These are phyloP conservation scores for Nannizzia gypsea DNA, from an alignment of 2,329 filamentous ascomycete genomes.

Conservation along the genomic window DNA sequence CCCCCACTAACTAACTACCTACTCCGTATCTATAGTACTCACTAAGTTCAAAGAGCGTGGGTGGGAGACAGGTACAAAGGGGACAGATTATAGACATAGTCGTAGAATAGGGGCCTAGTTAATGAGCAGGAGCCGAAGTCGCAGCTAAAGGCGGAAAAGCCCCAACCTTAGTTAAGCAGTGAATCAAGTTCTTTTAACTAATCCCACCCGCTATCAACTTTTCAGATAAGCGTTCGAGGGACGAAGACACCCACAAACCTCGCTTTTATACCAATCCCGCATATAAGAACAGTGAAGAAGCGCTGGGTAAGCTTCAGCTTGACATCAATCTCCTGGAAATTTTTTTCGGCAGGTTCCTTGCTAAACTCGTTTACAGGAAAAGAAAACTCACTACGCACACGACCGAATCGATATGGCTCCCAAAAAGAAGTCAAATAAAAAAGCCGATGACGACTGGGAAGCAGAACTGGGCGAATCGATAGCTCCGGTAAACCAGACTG, in stretches of 20 bases:
- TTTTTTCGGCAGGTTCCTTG: background rate
- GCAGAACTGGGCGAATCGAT: constrained; percentile 71
- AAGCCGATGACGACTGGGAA: constrained; percentile 90
- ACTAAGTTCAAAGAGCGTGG: too few relatives aligned
- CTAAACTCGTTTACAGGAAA: background rate
- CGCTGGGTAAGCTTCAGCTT: background rate
- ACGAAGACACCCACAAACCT: background rate
- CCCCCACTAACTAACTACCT: too few relatives aligned
- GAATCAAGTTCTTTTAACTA: background rate
- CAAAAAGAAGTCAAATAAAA: constrained; percentile 83
- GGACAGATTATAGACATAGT: too few relatives aligned
- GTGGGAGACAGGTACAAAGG: too few relatives aligned
- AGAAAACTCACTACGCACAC: background rate
- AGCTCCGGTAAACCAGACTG: constrained; percentile 27
- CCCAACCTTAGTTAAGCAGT: background rate
- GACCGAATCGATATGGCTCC: constrained; percentile 55
- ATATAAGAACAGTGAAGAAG: background rate
- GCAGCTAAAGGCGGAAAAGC: background rate
- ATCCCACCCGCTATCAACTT: background rate
- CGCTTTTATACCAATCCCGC: background rate
- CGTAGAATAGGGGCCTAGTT: too few relatives aligned
- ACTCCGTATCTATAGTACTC: too few relatives aligned
- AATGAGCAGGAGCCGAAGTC: background rate
- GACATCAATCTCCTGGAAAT: background rate
- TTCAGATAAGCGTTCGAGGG: background rate